Base-by-base conservation (phyloP, 306 rosid species). In the Glycine tomentella region DNA sequence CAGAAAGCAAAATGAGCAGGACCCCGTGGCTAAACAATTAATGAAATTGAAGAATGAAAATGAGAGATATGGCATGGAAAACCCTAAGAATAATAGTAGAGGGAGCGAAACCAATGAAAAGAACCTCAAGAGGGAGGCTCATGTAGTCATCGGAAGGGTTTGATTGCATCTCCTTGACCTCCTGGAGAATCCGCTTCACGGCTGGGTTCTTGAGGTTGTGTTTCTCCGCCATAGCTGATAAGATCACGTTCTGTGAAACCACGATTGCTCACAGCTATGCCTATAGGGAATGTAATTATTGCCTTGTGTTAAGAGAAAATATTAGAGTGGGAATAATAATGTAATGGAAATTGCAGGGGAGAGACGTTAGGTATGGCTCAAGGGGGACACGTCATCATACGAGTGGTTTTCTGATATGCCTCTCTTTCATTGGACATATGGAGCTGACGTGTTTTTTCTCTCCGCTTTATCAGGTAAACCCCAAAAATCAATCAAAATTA, bases 51-150 rank as follows among this genome's bases (percentile, higher is more conserved):
- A 53, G 44, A 16, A 10, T 0, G 31, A 20, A 20, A 20, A 20
- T 20, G 20, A 20, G 20, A 20, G 20, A 20, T 20, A 20, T 20
- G 20, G 20, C 20, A 20, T 34, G 38, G 15, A 53, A 81, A 84
- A 73, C 81, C 86, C 82, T 84, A 81, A 83, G 2, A 25, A 72
- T 58, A 67, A 61, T 12, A 76, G 17, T 70, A 36, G 12, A 11
- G 38, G 38, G 36, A 64, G 2, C 4, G 4, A 2, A 25, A 34
- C 2, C 10, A 64, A 78, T 16, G 15, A 36, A 5, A 38, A 4
- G 44, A 77, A 94, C 99, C 99, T 95, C 99, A 31, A 95, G 93
- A 63, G 99, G 99, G 1, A 95, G 88, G 83, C 99, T 95, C 93
- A 87, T 93, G 94, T 90, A 95, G 90, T 95, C 98, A 63, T 93